A percentile compares a stretch with the other conserved stretches of the same genome.
Evolutionary conservation across 805 yeast genomes (phyloP).

Genomic region (Yamadazyma kitorensis): DNA sequence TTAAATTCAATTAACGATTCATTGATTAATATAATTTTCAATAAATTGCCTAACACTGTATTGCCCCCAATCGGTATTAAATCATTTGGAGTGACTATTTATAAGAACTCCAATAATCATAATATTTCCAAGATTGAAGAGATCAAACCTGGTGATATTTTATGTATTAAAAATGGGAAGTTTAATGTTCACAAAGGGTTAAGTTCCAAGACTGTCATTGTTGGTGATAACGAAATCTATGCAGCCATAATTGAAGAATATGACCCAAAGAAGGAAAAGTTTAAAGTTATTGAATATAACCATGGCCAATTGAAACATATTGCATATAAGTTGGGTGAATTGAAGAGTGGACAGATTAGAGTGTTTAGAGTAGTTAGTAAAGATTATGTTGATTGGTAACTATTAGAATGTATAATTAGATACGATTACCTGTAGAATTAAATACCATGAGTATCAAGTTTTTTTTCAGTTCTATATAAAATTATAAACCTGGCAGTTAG

Average conservation of each 20-base stretch:
- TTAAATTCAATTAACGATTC: constrained; percentile 13
- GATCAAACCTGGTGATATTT: constrained; percentile 79
- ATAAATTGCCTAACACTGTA: constrained; percentile 18
- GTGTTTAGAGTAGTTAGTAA: constrained; percentile 79
- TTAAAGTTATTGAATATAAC: constrained; percentile 63
- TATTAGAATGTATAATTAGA: too few species aligned
- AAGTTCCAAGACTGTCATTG: constrained; percentile 38
- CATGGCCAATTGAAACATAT: constrained; percentile 55
- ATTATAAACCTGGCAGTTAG: too few species aligned
- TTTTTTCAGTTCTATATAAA: too few species aligned
- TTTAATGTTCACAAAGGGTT: constrained; percentile 67
- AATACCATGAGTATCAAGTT: too few species aligned
- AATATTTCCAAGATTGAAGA: constrained; percentile 53
- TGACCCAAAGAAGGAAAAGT: constrained; percentile 69
- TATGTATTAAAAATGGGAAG: constrained; percentile 71
- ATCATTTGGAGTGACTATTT: constrained; percentile 72
- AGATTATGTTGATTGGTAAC: constrained; percentile 68
- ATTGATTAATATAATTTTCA: constrained; percentile 23
- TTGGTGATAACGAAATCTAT: constrained; percentile 51
- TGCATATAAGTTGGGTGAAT: constrained; percentile 65
- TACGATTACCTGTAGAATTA: too few species aligned
- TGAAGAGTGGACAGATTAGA: constrained; percentile 75
- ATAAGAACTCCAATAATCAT: constrained; percentile 42
- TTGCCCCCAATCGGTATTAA: constrained; percentile 61
- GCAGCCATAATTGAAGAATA: constrained; percentile 68